These are phyloP conservation scores for Blastobotrys terrestris DNA, from an alignment of 805 yeast genomes.

Conservation along the genomic window DNA sequence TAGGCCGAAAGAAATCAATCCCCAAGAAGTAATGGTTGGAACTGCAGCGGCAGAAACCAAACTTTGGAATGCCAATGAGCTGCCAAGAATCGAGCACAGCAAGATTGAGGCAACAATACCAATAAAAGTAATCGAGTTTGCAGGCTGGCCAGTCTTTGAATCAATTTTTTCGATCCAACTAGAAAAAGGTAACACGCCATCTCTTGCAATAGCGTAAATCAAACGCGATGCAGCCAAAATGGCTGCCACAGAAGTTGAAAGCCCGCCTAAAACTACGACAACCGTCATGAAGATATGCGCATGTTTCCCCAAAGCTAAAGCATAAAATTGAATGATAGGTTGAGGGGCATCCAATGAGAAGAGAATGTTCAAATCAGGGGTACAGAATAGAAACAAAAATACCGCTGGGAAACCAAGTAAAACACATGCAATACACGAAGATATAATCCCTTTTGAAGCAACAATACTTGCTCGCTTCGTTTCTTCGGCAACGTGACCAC, in stretches of 20 bases:
- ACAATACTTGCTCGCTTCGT: constrained; percentile 18
- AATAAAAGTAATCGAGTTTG: constrained; percentile 18
- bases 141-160: constrained; percentile 17
- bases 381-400: constrained; percentile 18
- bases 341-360: constrained; percentile 18
- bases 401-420: constrained; percentile 12
- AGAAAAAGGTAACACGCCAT: constrained; percentile 22
- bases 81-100: constrained; percentile 20
- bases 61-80: constrained; percentile 20
- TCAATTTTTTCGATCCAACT: constrained; percentile 17
- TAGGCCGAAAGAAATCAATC: constrained; percentile 19
- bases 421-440: constrained; percentile 17
- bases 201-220: constrained; percentile 22
- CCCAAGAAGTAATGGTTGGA: constrained; percentile 21
- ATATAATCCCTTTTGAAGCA: constrained; percentile 20
- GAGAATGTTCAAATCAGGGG: constrained; percentile 16
- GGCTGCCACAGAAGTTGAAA: constrained; percentile 15
- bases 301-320: constrained; percentile 19
- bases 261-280: constrained; percentile 11
- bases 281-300: constrained; percentile 21
- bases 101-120: constrained; percentile 19
- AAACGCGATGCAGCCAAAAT: constrained; percentile 22
- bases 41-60: constrained; percentile 22
- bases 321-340: constrained; percentile 20
- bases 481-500: constrained; percentile 25